Evolutionary conservation across 192 early-diverging fungal genomes (phyloP).

Genomic region (Entomortierella lignicola): DNA sequence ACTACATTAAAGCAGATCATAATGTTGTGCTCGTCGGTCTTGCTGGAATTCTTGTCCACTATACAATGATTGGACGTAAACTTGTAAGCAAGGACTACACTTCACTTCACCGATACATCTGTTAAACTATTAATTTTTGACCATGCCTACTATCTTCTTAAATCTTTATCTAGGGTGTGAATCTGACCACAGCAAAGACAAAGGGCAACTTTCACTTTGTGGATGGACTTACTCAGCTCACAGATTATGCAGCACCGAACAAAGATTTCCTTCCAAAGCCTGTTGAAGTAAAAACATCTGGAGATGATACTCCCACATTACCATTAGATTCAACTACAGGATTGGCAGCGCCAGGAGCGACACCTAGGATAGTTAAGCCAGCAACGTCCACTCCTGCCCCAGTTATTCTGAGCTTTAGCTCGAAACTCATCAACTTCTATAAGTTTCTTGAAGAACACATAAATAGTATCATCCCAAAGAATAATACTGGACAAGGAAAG

Average conservation of each 20-base stretch:
- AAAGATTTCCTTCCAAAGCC: slow-evolving; percentile 31
- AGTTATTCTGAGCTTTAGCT: slow-evolving; percentile 36
- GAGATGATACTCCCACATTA: slow-evolving; percentile 1
- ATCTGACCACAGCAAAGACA: slow-evolving; percentile 58
- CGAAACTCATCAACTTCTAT: slow-evolving; percentile 29
- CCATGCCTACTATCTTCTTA: background rate
- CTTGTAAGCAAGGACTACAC: slow-evolving; percentile 53
- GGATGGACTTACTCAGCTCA: slow-evolving; percentile 68
- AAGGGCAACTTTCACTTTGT: slow-evolving; percentile 62
- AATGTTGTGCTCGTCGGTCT: slow-evolving; percentile 67
- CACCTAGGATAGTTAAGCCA: slow-evolving; percentile 40
- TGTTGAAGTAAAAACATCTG: slow-evolving; percentile 2
- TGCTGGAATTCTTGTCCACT: slow-evolving; percentile 69
- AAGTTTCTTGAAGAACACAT: slow-evolving; percentile 56
- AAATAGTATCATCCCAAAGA: slow-evolving; percentile 20
- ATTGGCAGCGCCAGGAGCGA: background rate
- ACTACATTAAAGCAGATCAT: slow-evolving; percentile 66
- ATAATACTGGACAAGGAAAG: slow-evolving; percentile 15
- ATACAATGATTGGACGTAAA: slow-evolving; percentile 67
- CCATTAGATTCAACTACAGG: slow-evolving; percentile 4
- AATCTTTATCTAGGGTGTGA: slow-evolving; percentile 58
- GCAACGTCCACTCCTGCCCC: slow-evolving; percentile 24
- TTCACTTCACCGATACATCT: background rate
- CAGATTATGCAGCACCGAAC: slow-evolving; percentile 55
- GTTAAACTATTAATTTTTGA: background rate